These are phyloP conservation scores for Microdochium paspali DNA, from an alignment of 2,329 filamentous ascomycete genomes.

Conservation along the genomic window DNA sequence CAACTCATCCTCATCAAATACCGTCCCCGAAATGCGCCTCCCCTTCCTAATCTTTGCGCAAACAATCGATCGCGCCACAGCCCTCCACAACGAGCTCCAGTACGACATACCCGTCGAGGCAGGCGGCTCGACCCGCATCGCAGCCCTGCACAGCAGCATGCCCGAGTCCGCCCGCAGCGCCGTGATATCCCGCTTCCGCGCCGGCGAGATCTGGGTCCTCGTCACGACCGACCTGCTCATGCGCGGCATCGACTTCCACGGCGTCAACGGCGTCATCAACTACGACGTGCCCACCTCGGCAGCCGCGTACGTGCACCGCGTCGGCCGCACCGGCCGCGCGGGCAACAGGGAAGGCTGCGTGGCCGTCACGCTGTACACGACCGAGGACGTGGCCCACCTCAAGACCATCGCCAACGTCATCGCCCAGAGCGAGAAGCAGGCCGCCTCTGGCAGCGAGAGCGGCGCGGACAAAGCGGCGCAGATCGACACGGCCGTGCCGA, in stretches of 20 bases:
- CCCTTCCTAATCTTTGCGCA: constrained; percentile 96
- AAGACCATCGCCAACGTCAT: constrained; percentile 94
- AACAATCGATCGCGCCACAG: constrained; percentile 82
- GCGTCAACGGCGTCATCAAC: constrained; percentile 93
- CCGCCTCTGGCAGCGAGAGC: constrained; percentile 40
- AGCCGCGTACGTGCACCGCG: constrained; percentile 86
- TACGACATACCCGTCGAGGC: constrained; percentile 91
- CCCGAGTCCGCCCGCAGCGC: constrained; percentile 64
- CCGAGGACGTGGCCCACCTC: constrained; percentile 82
- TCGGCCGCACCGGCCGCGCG: constrained; percentile 82
- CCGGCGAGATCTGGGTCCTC: constrained; percentile 89
- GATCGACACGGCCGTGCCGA: constrained; percentile 45
- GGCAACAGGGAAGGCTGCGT: constrained; percentile 72
- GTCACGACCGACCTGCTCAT: constrained; percentile 93
- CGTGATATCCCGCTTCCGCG: constrained; percentile 84
- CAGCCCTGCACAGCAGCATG: constrained; percentile 82
- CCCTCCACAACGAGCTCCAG: constrained; percentile 79
- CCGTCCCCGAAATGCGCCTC: constrained; percentile 59
- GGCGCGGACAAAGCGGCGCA: background rate
- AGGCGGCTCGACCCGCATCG: constrained; percentile 74
- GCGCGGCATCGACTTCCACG: constrained; percentile 87
- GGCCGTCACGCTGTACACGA: constrained; percentile 89
- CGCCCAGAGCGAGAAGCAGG: constrained; percentile 67
- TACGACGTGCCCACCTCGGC: constrained; percentile 93
- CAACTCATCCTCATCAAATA: constrained; percentile 13